These are phyloP conservation scores for Melampsora larici-populina DNA, from an alignment of 1,284 basidiomycete genomes.

Conservation along the genomic window DNA sequence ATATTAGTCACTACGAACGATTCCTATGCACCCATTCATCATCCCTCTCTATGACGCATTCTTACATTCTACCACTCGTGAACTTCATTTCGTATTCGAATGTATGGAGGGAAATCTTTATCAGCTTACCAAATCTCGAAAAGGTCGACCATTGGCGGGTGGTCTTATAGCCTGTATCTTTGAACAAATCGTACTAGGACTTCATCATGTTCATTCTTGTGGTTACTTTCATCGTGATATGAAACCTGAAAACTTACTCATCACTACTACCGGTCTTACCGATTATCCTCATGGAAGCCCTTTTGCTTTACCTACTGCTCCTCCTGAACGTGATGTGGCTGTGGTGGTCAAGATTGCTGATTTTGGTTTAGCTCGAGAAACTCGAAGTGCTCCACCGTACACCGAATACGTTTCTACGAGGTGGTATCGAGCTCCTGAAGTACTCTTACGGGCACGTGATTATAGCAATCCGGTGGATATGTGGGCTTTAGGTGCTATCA, in stretches of 20 bases:
- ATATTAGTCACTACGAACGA: slow-evolving; percentile 86
- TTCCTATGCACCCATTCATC: slow-evolving; percentile 92
- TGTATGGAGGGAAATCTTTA: slow-evolving; percentile 99
- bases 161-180: slow-evolving; percentile 94
- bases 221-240: slow-evolving; percentile 99
- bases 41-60: slow-evolving; percentile 99
- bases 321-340: slow-evolving; percentile 82
- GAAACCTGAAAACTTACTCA: slow-evolving; percentile 99
- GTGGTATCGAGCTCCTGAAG: slow-evolving; percentile 99
- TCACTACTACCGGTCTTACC: slow-evolving; percentile 95
- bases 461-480: slow-evolving; percentile 97
- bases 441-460: slow-evolving; percentile 81
- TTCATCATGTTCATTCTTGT: slow-evolving; percentile 84
- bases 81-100: slow-evolving; percentile 99
- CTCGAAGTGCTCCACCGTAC: slow-evolving; percentile 81
- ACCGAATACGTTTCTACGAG: slow-evolving; percentile 98
- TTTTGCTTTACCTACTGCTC: slow-evolving; percentile 47
- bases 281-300: slow-evolving; percentile 67
- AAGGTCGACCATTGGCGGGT: slow-evolving; percentile 86
- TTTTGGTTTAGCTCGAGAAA: slow-evolving; percentile 93
- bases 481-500: slow-evolving; percentile 98
- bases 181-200: slow-evolving; percentile 81
- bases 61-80: slow-evolving; percentile 83
- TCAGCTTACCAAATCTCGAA: slow-evolving; percentile 95
- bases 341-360: slow-evolving; percentile 98